Evolutionary conservation across 768 basidiomycete species (phyloP), one percentile per base, ranked within the genome.

Genomic region (Tephrocybe sp.): DNA sequence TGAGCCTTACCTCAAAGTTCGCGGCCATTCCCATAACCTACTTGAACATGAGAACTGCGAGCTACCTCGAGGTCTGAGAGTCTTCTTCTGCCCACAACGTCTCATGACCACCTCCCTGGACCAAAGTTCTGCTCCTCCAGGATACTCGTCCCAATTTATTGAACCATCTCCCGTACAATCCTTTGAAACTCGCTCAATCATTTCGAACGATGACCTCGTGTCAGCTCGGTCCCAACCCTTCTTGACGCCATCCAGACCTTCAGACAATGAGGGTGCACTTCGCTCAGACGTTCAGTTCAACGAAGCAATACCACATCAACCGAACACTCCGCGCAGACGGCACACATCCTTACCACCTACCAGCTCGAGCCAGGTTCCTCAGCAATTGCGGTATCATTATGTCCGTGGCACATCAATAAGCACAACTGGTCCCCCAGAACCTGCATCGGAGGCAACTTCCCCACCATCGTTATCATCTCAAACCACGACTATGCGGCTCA

Each of bases 311-410:
- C 16, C 45, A 23, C 11, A 15, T 15, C 29, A 34, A 7, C 33
- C 25, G 3, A 47, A 18, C 16, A 33, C 37, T 9, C 49, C 43
- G 10, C 49, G 53, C 6, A 24, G 42, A 36, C 30, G 49, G 11
- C 24, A 47, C 45, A 42, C 45, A 7, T 55, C 53, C 4, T 31
- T 55, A 4, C 53, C 53, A 13, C 38, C 30, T 15, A 47, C 36
- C 36, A 42, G 22, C 11, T 47, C 45, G 6, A 25, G 37, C 36
- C 45, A 50, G 33, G 47, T 52, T 21, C 48, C 41, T 23, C 37
- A 23, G 18, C 51, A 52, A 31, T 23, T 54, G 30, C 49, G 25
- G 3, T 57, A 54, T 19, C 42, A 50, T 40, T 45, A 56, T 25
- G 50, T 43, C 23, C 48, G 45, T 23, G 52, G 49, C n/a, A 45